Percentiles rank a stretch among this genome's conserved stretches.
These are phyloP conservation scores for Dichotomocladium elegans DNA, from an alignment of 371 early-diverging fungal genomes.

Conservation along the genomic window DNA sequence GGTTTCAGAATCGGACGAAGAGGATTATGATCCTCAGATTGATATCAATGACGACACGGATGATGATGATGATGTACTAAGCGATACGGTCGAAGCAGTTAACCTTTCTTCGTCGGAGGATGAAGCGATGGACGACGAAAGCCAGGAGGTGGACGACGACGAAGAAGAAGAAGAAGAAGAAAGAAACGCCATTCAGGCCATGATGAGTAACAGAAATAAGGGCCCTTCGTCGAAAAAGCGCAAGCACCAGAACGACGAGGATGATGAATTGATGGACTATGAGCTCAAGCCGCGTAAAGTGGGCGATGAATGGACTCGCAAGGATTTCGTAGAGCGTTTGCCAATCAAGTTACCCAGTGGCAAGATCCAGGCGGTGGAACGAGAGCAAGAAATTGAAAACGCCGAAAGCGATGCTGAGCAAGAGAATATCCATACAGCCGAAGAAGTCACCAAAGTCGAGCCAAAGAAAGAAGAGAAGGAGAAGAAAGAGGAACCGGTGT, in stretches of 20 bases:
- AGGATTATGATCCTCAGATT: conserved; percentile 34
- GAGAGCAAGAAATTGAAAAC: conserved; percentile 22
- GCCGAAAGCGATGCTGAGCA: background rate
- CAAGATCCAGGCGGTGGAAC: conserved; percentile 32
- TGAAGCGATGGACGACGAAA: conserved; percentile 14
- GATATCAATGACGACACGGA: conserved; percentile 10
- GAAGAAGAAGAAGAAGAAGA: conserved; percentile 15
- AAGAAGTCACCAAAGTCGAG: conserved; percentile 7
- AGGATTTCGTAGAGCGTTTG: conserved; percentile 46
- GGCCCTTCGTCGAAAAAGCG: conserved; percentile 8
- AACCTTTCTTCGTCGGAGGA: conserved; percentile 8
- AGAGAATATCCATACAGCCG: conserved; percentile 9
- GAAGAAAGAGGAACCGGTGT: conserved; percentile 5
- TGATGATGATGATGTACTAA: conserved; percentile 22
- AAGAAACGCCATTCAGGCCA: too few relatives aligned
- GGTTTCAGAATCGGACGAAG: conserved; percentile 35
- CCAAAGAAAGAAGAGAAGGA: conserved; percentile 14
- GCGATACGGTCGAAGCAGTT: background rate
- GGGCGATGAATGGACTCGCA: conserved; percentile 49
- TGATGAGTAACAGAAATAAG: conserved; percentile 4
- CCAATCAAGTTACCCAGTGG: conserved; percentile 69
- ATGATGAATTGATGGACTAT: conserved; percentile 64
- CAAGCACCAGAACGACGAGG: conserved; percentile 32
- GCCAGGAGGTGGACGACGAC: conserved; percentile 6
- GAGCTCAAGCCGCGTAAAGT: conserved; percentile 56